These are phyloP conservation scores for Apiotrichum laibachii DNA, from an alignment of 1,284 basidiomycete species.

Conservation along the genomic window DNA sequence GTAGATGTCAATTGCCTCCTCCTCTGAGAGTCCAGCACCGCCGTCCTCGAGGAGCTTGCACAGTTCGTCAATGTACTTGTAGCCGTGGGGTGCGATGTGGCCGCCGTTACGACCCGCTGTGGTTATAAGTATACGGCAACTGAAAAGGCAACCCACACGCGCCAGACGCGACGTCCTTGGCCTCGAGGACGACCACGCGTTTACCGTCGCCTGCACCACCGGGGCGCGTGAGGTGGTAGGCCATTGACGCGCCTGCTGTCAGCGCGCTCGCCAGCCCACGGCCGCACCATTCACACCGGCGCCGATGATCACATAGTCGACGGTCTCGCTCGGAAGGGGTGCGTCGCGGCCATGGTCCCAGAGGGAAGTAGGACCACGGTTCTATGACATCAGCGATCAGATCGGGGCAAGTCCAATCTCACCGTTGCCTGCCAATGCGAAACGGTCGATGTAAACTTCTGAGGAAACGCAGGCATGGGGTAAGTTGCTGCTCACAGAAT, in stretches of 20 bases:
- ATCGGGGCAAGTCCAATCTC: neutral
- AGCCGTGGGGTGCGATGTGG: slow-evolving; percentile 37
- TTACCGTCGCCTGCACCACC: slow-evolving; percentile 25
- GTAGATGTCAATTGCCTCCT: slow-evolving; percentile 53
- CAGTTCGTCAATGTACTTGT: slow-evolving; percentile 20
- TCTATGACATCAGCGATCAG: slow-evolving; percentile 1
- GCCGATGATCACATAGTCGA: slow-evolving; percentile 30
- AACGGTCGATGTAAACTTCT: slow-evolving; percentile 30
- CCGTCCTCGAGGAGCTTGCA: slow-evolving; percentile 29
- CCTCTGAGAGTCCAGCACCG: slow-evolving; percentile 42
- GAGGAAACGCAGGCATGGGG: slow-evolving; percentile 34
- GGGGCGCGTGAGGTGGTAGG: slow-evolving; percentile 34
- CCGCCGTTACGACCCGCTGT: slow-evolving; percentile 46
- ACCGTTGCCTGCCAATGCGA: slow-evolving; percentile 41
- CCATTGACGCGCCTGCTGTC: slow-evolving; percentile 23
- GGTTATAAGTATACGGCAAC: neutral
- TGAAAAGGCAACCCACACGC: slow-evolving; percentile 26
- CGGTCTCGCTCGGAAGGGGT: slow-evolving; percentile 17
- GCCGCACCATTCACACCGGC: slow-evolving; percentile 23
- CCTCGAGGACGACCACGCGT: slow-evolving; percentile 33
- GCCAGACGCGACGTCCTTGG: slow-evolving; percentile 40
- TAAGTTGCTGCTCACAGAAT: too few species aligned
- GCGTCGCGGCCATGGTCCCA: slow-evolving; percentile 26
- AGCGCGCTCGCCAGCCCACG: neutral
- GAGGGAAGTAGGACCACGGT: slow-evolving; percentile 25